Evolutionary conservation across 1,139 yeast genomes (phyloP).

Genomic region (Blastobotrys illinoisensis): DNA sequence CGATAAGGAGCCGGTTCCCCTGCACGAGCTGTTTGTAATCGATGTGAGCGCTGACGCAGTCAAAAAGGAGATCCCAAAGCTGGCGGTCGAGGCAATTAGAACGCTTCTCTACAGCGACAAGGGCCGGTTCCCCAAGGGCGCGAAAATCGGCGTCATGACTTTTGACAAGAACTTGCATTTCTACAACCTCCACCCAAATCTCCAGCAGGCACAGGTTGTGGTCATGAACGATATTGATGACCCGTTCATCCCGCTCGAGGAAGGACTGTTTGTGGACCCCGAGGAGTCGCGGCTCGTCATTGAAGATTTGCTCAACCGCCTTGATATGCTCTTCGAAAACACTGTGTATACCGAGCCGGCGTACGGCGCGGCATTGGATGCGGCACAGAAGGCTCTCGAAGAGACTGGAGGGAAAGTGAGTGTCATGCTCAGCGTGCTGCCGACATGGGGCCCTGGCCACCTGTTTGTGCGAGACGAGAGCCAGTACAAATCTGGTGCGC

Average conservation of each 20-base stretch:
- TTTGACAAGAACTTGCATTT: slow-evolving; percentile 72
- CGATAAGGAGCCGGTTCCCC: slow-evolving; percentile 40
- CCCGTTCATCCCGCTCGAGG: slow-evolving; percentile 73
- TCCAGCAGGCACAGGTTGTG: slow-evolving; percentile 58
- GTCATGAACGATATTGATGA: slow-evolving; percentile 71
- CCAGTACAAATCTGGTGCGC: slow-evolving; percentile 36
- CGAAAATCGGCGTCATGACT: slow-evolving; percentile 65
- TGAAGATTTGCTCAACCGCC: slow-evolving; percentile 58
- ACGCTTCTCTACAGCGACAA: slow-evolving; percentile 42
- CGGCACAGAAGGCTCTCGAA: slow-evolving; percentile 61
- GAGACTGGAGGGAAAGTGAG: slow-evolving; percentile 71
- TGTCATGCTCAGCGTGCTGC: slow-evolving; percentile 60
- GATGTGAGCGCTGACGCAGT: slow-evolving; percentile 67
- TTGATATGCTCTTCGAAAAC: slow-evolving; percentile 46
- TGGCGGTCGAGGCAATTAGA: slow-evolving; percentile 71
- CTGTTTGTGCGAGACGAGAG: slow-evolving; percentile 45
- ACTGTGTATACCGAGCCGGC: slow-evolving; percentile 61
- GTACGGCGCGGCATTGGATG: slow-evolving; percentile 72
- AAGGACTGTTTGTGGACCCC: slow-evolving; percentile 80
- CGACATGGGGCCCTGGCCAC: slow-evolving; percentile 84
- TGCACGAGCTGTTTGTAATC: slow-evolving; percentile 71
- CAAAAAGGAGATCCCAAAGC: slow-evolving; percentile 56
- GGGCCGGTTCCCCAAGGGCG: slow-evolving; percentile 35
- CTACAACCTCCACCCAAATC: slow-evolving; percentile 56
- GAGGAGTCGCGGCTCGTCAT: slow-evolving; percentile 56